Percentiles rank a stretch among this genome's conserved stretches.
Conservation (phyloP, 2,329 filamentous ascomycete genomes). For the Pseudopyricularia cyperi region DNA sequence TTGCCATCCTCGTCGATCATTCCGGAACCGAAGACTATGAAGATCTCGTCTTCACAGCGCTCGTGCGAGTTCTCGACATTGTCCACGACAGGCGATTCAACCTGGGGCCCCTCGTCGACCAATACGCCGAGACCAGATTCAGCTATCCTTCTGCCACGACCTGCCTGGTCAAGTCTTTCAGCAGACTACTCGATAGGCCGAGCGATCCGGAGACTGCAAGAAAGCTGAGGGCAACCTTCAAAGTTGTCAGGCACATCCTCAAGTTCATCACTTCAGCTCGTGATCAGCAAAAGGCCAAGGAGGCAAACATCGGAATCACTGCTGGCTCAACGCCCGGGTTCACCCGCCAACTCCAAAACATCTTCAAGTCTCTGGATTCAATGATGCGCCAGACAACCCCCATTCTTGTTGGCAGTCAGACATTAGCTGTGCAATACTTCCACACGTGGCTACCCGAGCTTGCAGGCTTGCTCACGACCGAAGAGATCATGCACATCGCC, state of each 20-base stretch:
- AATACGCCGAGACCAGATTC: constrained; percentile 79
- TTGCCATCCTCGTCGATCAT: constrained; percentile 81
- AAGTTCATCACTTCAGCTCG: constrained; percentile 90
- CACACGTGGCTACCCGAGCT: constrained; percentile 96
- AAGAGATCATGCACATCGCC: constrained; percentile 82
- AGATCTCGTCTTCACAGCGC: constrained; percentile 78
- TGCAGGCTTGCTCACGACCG: constrained; percentile 57
- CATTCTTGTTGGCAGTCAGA: constrained; percentile 85
- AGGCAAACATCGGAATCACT: constrained; percentile 74
- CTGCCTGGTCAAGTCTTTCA: constrained; percentile 77
- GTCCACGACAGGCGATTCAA: constrained; percentile 93
- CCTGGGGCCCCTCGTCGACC: constrained; percentile 76
- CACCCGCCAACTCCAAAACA: constrained; percentile 66
- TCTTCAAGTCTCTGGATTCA: constrained; percentile 80
- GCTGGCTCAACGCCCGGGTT: constrained; percentile 56
- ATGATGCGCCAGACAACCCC: constrained; percentile 83
- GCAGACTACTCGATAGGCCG: constrained; percentile 68
- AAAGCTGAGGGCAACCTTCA: constrained; percentile 81
- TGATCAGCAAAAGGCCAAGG: constrained; percentile 76
- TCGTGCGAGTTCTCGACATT: constrained; percentile 84
- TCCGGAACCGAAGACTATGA: constrained; percentile 88
- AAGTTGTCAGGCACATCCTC: constrained; percentile 83
- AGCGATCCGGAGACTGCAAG: constrained; percentile 73
- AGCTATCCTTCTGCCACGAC: constrained; percentile 88
- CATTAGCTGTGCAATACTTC: constrained; percentile 88